Evolutionary conservation across 2,329 filamentous ascomycete genomes (phyloP).

Genomic region (Rhinocladiella similis): DNA sequence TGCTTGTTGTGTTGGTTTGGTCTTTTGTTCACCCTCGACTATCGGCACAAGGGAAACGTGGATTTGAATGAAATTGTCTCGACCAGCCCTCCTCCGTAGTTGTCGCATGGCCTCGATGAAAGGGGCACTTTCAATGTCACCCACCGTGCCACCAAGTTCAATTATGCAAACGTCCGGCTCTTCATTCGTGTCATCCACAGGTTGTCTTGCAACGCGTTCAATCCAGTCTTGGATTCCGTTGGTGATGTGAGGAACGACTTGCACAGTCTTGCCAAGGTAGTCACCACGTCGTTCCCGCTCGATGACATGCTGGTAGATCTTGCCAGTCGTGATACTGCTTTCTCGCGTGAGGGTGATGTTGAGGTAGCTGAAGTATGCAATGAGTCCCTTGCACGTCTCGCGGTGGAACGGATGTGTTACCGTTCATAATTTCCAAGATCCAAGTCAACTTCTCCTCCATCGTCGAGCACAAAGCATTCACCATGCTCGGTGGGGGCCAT

Average conservation of each 20-base stretch:
- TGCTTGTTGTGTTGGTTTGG: slow-evolving; percentile 92
- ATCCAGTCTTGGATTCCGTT: slow-evolving; percentile 93
- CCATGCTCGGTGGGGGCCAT: slow-evolving; percentile 76
- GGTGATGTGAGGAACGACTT: slow-evolving; percentile 90
- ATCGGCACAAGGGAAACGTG: slow-evolving; percentile 87
- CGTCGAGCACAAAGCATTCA: slow-evolving; percentile 84
- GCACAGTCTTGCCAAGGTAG: slow-evolving; percentile 85
- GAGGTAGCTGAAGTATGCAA: slow-evolving; percentile 57
- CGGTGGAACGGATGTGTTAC: background rate
- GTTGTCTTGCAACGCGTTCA: slow-evolving; percentile 77
- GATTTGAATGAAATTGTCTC: slow-evolving; percentile 82
- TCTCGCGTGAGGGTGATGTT: slow-evolving; percentile 78
- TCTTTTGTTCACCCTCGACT: slow-evolving; percentile 80
- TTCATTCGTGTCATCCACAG: slow-evolving; percentile 79
- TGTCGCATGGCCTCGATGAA: slow-evolving; percentile 87
- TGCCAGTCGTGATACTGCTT: slow-evolving; percentile 96
- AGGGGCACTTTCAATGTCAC: slow-evolving; percentile 83
- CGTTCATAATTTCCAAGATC: slow-evolving; percentile 77
- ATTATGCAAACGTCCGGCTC: slow-evolving; percentile 92
- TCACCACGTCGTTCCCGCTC: slow-evolving; percentile 70
- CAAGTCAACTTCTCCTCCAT: slow-evolving; percentile 75
- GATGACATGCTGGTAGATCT: slow-evolving; percentile 90
- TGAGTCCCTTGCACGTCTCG: background rate
- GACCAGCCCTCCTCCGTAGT: slow-evolving; percentile 69
- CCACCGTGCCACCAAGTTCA: slow-evolving; percentile 57